A percentile compares a stretch with the other conserved stretches of the same genome.
Evolutionary conservation across 257 asterid species (phyloP).

Genomic region (Coffea canephora): DNA sequence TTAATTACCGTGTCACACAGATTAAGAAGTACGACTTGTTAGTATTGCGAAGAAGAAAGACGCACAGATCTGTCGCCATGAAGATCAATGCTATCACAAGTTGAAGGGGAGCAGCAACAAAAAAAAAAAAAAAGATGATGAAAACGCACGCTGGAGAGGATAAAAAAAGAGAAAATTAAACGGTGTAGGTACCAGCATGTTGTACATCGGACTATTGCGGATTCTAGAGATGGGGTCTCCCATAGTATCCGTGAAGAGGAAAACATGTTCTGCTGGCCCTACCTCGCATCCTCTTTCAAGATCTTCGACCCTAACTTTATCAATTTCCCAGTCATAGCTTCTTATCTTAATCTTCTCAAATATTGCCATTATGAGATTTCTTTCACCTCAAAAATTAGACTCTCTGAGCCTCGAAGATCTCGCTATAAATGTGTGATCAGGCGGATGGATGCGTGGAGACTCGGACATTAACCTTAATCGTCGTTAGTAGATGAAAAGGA

Average conservation of each 20-base stretch:
- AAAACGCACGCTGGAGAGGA: neutral
- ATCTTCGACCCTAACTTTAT: constrained; percentile 34
- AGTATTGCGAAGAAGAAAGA: no score
- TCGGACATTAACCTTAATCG: neutral
- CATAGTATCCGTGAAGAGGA: constrained; percentile 37
- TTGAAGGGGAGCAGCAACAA: neutral
- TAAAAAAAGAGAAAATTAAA: neutral
- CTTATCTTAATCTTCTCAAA: constrained; percentile 33
- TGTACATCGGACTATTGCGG: constrained; percentile 40
- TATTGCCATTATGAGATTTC: constrained; percentile 6
- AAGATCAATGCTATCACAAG: no score
- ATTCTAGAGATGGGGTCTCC: constrained; percentile 51
- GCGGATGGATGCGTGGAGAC: neutral
- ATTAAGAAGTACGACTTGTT: no score
- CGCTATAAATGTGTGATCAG: neutral
- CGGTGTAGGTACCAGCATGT: constrained; percentile 32
- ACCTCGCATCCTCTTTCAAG: constrained; percentile 43
- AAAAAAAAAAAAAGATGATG: neutral
- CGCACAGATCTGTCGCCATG: no score
- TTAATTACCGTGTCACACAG: neutral
- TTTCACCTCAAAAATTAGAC: neutral
- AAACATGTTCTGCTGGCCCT: constrained; percentile 36
- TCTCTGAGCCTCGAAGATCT: neutral
- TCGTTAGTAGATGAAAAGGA: neutral
- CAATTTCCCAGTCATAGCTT: constrained; percentile 29